Evolutionary conservation across 352 stramenopile species (phyloP).

Genomic region (Plasmopara viticola): DNA sequence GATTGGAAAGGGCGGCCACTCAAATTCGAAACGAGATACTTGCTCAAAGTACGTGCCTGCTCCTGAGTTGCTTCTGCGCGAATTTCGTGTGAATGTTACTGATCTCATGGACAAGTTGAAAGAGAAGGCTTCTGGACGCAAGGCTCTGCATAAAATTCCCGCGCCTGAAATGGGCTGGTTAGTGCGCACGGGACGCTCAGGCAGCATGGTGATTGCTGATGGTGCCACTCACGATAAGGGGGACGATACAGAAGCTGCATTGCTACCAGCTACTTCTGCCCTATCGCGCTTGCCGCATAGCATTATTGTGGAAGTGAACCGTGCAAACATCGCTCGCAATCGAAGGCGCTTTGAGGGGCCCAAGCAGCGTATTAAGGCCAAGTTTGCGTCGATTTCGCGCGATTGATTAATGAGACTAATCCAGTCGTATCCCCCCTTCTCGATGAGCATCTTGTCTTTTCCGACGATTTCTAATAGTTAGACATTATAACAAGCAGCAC

Average conservation of each 20-base stretch:
- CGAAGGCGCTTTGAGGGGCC: slow-evolving; percentile 53
- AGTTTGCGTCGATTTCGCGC: slow-evolving; percentile 56
- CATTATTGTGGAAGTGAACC: slow-evolving; percentile 58
- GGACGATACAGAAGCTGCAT: background rate
- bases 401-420: slow-evolving; percentile 40
- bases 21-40: slow-evolving; percentile 58
- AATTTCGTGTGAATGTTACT: slow-evolving; percentile 61
- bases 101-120: slow-evolving; percentile 62
- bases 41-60: slow-evolving; percentile 70
- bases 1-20: slow-evolving; percentile 57
- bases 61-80: slow-evolving; percentile 56
- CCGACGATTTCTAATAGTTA: slow-evolving; percentile 55
- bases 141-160: slow-evolving; percentile 63
- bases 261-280: slow-evolving; percentile 10
- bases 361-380: slow-evolving; percentile 65
- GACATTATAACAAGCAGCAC: background rate
- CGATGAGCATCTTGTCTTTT: slow-evolving; percentile 67
- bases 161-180: slow-evolving; percentile 53
- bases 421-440: slow-evolving; percentile 28
- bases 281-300: slow-evolving; percentile 28
- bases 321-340: slow-evolving; percentile 38
- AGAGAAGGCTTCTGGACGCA: slow-evolving; percentile 61
- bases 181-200: slow-evolving; percentile 32
- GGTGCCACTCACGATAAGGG: slow-evolving; percentile 10
- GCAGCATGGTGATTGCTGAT: slow-evolving; percentile 48